Percentiles rank a stretch among this genome's conserved stretches.
Conservation (phyloP, 306 rosid genomes). For the Begonia fuchsioides region DNA sequence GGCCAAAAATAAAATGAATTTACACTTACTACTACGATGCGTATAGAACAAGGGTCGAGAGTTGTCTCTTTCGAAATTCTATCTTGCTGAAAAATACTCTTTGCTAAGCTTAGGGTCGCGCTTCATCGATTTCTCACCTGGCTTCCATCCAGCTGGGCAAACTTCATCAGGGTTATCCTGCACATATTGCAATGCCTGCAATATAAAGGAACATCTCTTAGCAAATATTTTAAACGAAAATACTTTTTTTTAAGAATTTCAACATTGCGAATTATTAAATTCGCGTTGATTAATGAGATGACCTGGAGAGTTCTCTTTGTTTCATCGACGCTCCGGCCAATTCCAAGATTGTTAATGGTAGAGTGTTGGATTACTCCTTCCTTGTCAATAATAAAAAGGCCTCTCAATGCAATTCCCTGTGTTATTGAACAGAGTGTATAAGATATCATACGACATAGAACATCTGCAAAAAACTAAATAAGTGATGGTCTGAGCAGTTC, state of each 20-base stretch:
- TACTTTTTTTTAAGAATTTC: too few species aligned
- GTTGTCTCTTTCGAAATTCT: slow-evolving; percentile 2
- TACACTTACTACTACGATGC: too few species aligned
- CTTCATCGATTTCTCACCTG: slow-evolving; percentile 97
- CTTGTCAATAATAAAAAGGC: slow-evolving; percentile 84
- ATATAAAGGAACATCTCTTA: neutral
- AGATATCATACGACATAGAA: too few species aligned
- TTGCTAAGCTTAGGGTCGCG: slow-evolving; percentile 96
- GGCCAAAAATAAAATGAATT: too few species aligned
- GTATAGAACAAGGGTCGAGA: too few species aligned
- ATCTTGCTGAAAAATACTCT: slow-evolving; percentile 78
- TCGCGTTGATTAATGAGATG: too few species aligned
- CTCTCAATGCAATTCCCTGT: slow-evolving; percentile 78
- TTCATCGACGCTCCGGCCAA: slow-evolving; percentile 95
- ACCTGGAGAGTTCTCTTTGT: slow-evolving; percentile 98
- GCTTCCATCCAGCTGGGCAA: slow-evolving; percentile 99
- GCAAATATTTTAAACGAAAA: too few species aligned
- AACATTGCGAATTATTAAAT: too few species aligned
- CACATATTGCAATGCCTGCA: slow-evolving; percentile 89
- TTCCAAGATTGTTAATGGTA: slow-evolving; percentile 79
- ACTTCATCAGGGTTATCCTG: slow-evolving; percentile 96
- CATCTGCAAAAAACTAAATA: too few species aligned
- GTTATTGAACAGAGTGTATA: neutral
- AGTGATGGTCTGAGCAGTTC: too few species aligned
- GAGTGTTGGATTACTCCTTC: slow-evolving; percentile 93